Base-by-base conservation (phyloP, 1,139 yeast genomes). In the Yamadazyma trypodendri region DNA sequence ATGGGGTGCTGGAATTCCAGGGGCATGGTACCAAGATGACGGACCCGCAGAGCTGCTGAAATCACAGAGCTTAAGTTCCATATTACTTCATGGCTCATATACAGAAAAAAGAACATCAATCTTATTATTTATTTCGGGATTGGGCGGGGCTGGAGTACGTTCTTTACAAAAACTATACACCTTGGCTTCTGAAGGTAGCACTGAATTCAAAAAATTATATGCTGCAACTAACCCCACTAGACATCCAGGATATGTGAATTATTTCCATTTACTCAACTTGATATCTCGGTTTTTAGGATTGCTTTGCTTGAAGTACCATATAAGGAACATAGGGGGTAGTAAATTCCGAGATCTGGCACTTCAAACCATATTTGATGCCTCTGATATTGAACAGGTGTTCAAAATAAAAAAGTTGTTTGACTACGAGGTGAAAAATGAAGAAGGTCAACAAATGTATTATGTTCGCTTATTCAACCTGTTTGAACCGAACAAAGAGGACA, bases 11-110 rank as follows among this genome's bases (percentile, higher is more conserved):
- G 31, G 23, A 9, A 8, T 25, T 15, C 21, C 20, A 9, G 21
- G 8, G 12, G 8, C 28, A 4, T 28, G 22, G 23, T 6, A 28
- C 20, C 28, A 12, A 39, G 24, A 12, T 39, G 37, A 22, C 27
- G 29, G 18, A 41, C 39, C 35, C 18, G 17, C 35, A 20, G 31
- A 44, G 18, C 39, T 39, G 15, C 48, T 51, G 41, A 48, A 46
- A 23, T 46, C 48, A 31, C 45, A 47, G 18, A 55, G 56, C 1
- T 37, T 65, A 15, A 54, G 68, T 25, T 51, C 64, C 1, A 51
- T 65, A 1, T 37, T 66, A 2, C 33, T 47, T 9, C 42, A 56
- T 36, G 72, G 72, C 0, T 48, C 68, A 1, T 66, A 67, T 39
- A 63, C 62, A 35, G 69, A 65, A 37, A 64, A 61, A 40, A 50